A percentile compares a stretch with the other conserved stretches of the same genome.
These are phyloP conservation scores for Angomonas deanei DNA, from an alignment of 208 protist genomes.

Conservation along the genomic window DNA sequence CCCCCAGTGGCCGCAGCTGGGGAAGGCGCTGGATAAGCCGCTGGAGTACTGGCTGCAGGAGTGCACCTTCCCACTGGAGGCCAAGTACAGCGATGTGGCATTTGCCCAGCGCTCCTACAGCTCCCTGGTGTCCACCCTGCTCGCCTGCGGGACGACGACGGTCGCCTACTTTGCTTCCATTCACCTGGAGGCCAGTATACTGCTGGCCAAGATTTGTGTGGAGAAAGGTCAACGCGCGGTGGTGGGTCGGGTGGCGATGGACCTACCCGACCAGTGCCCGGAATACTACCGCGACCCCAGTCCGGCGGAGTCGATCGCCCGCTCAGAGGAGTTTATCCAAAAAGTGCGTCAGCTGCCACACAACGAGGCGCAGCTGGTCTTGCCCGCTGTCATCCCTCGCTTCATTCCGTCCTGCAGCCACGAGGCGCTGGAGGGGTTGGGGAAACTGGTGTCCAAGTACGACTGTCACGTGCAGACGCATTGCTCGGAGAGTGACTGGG, in stretches of 20 bases:
- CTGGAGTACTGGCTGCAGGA: conserved; percentile 90
- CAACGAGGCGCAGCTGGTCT: conserved; percentile 48
- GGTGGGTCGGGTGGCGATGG: conserved; percentile 91
- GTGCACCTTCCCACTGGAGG: conserved; percentile 92
- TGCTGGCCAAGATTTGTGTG: conserved; percentile 73
- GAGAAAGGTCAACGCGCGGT: conserved; percentile 84
- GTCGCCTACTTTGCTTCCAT: conserved; percentile 89
- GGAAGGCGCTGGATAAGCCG: conserved; percentile 77
- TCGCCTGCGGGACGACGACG: conserved; percentile 91
- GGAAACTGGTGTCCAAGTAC: conserved; percentile 61
- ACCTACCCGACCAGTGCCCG: conserved; percentile 76
- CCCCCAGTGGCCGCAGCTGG: conserved; percentile 87
- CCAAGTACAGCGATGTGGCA: conserved; percentile 62
- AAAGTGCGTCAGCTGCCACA: conserved; percentile 33
- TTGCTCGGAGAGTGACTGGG: conserved; percentile 82
- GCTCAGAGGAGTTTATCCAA: conserved; percentile 65
- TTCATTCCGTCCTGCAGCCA: conserved; percentile 92
- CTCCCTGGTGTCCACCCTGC: conserved; percentile 53
- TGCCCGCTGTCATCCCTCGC: conserved; percentile 88
- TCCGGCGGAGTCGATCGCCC: conserved; percentile 42
- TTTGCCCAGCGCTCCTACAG: conserved; percentile 74
- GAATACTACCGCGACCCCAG: conserved; percentile 87
- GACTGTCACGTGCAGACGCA: conserved; percentile 71
- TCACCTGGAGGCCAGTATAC: conserved; percentile 68
- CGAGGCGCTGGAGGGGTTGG: conserved; percentile 75